Conservation (phyloP, 1,284 basidiomycete species). For the Porogramme epimiltina region DNA sequence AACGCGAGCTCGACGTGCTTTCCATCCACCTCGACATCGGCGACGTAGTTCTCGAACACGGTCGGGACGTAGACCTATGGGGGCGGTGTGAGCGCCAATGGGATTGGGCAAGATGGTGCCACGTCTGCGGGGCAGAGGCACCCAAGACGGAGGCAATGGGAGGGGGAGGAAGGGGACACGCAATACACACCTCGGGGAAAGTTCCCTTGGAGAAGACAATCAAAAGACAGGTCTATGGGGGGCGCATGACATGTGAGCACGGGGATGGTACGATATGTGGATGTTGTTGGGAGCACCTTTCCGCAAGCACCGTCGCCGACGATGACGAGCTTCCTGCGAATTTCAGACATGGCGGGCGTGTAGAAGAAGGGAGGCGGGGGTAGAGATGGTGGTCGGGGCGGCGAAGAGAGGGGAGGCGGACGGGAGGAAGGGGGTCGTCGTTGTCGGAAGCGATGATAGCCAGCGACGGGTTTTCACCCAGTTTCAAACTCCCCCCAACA, state of each 20-base stretch:
- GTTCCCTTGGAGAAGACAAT: constrained; percentile 74
- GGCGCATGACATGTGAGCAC: constrained; percentile 21
- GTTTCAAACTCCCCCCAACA: constrained; percentile 32
- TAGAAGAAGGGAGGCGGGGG: constrained; percentile 2
- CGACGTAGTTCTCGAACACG: constrained; percentile 76
- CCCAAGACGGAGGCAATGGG: not conserved
- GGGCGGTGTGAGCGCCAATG: constrained; percentile 16
- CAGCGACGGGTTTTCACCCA: constrained; percentile 31
- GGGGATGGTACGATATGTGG: constrained; percentile 16
- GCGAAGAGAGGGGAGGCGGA: constrained; percentile 18
- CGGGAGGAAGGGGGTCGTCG: constrained; percentile 19
- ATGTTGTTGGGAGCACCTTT: constrained; percentile 38
- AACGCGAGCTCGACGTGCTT: constrained; percentile 78
- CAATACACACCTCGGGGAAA: constrained; percentile 65
- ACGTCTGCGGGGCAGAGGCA: constrained; percentile 9
- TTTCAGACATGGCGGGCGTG: constrained; percentile 41
- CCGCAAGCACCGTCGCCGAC: constrained; percentile 65
- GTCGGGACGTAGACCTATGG: constrained; percentile 67
- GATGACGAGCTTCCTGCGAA: constrained; percentile 57
- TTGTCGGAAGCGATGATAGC: constrained; percentile 29
- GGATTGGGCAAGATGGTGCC: constrained; percentile 18
- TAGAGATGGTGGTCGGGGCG: constrained; percentile 11
- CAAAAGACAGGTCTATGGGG: constrained; percentile 54
- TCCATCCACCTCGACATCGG: constrained; percentile 74
- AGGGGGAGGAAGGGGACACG: too few species aligned